phyloP scores from a whole-genome alignment of 78 protist species.

The Anaeramoeba flamelloides region DNA sequence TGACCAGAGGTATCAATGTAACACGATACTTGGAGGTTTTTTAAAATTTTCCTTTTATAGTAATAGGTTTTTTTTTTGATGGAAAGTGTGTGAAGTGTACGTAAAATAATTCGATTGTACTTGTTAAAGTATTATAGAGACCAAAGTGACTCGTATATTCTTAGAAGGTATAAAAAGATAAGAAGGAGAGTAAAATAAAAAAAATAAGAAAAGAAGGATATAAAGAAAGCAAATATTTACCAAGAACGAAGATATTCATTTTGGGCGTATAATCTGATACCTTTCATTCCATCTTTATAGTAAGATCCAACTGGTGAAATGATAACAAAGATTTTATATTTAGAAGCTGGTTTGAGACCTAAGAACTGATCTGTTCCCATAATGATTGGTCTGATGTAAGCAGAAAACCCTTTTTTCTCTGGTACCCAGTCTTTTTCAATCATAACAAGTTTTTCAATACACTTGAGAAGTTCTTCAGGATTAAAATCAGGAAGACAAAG shows the following conservation, averaged over 20 bases:
- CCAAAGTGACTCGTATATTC: too few relatives aligned
- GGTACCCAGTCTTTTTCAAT: constrained; percentile 84
- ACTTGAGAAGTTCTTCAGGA: constrained; percentile 43
- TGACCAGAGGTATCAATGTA: too few relatives aligned
- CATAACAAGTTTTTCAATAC: constrained; percentile 55
- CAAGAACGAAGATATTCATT: constrained; percentile 44
- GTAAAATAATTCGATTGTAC: too few relatives aligned
- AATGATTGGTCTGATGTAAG: constrained; percentile 85
- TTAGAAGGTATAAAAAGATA: too few relatives aligned
- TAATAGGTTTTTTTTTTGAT: too few relatives aligned
- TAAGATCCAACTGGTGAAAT: constrained; percentile 90
- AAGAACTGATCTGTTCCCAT: constrained; percentile 77
- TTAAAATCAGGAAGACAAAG: constrained; percentile 66
- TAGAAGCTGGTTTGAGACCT: constrained; percentile 41
- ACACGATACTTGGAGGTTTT: too few relatives aligned
- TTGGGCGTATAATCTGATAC: constrained; percentile 68
- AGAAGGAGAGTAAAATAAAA: too few relatives aligned
- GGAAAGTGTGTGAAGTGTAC: too few relatives aligned
- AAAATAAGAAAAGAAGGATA: too few relatives aligned
- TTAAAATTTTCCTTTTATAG: too few relatives aligned
- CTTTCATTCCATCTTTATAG: constrained; percentile 75
- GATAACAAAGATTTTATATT: constrained; percentile 43
- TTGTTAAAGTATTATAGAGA: too few relatives aligned
- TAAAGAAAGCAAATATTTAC: too few relatives aligned
- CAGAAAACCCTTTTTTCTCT: constrained; percentile 60